A percentile compares a stretch with the other conserved stretches of the same genome.
These are phyloP conservation scores for Xylogone sp. DNA, from an alignment of 2,329 filamentous ascomycete genomes.

Conservation along the genomic window DNA sequence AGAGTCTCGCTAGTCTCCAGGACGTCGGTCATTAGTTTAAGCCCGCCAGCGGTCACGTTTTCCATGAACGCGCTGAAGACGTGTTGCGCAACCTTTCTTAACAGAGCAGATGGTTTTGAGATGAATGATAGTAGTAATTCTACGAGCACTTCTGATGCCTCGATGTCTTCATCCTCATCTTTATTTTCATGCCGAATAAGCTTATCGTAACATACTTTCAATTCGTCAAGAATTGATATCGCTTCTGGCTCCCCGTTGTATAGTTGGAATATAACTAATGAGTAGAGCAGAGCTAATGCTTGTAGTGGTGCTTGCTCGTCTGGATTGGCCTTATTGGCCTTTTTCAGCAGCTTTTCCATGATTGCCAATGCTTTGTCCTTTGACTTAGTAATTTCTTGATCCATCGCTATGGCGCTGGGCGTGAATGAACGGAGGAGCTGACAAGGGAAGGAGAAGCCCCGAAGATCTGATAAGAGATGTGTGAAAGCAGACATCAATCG, in stretches of 20 bases:
- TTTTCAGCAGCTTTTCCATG: conserved; percentile 49
- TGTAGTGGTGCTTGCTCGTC: conserved; percentile 35
- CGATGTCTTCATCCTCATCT: conserved; percentile 49
- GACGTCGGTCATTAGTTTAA: conserved; percentile 64
- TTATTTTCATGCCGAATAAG: conserved; percentile 43
- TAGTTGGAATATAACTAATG: conserved; percentile 79
- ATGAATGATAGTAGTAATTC: conserved; percentile 90
- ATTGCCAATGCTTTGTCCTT: conserved; percentile 48
- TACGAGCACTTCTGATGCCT: conserved; percentile 68
- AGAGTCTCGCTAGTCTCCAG: conserved; percentile 76
- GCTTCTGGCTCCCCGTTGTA: conserved; percentile 89
- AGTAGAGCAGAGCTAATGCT: conserved; percentile 76
- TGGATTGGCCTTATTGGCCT: conserved; percentile 28
- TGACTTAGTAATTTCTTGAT: conserved; percentile 49
- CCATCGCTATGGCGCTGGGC: conserved; percentile 45
- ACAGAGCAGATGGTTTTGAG: conserved; percentile 77
- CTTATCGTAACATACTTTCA: conserved; percentile 71
- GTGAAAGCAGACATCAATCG: conserved; percentile 56
- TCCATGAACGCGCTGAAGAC: conserved; percentile 81
- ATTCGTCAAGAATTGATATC: conserved; percentile 74
- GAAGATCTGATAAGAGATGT: conserved; percentile 50
- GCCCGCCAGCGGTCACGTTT: conserved; percentile 67
- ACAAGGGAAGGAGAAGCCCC: conserved; percentile 43
- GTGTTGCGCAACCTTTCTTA: conserved; percentile 81
- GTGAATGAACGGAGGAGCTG: conserved; percentile 18